Base-by-base conservation (phyloP, 345 rosid species). In the Populus euphratica region DNA sequence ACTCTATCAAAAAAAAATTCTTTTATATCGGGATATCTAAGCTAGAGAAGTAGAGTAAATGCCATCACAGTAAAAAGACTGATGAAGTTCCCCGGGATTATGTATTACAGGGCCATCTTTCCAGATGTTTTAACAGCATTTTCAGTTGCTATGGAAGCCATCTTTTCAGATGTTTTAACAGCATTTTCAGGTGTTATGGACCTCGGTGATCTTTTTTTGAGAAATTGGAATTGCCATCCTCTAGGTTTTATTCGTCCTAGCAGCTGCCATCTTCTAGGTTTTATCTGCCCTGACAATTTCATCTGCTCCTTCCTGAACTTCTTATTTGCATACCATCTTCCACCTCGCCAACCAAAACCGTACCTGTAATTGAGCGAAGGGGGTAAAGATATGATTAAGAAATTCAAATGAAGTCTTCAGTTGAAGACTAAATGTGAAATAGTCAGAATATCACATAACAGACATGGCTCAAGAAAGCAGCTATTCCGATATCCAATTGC, bases 291-390 rank as follows among this genome's bases (percentile, higher is more conserved):
- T 29, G 85, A 69, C 76, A 87, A 72, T 83, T 92, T 93, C 97
- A 92, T 80, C 83, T 95, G 99, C 80, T 93, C 96, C 81, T 82
- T 89, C 84, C 85, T 87, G 72, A 87, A 86, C 86, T 92, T 91
- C 86, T 97, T 89, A 78, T 88, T 91, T 35, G 97, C 91, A 73
- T 91, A 90, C 99, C 99, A 92, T 81, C 82, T 77, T 80, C 99
- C 99, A 66, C 99, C 97, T 79, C 96, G 84, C 99, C 99, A 95
- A 69, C 99, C 99, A 65, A 91, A 85, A 64, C 90, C 97, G 81
- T 95, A 95, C 80, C 99, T 95, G 86, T 77, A 84, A 73, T 75
- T 54, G 77, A 75, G 69, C 35, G 44, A 68, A 41, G 35, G 44
- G 49, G n/a, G 69, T 36, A 62, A 81, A 56, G 17, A 68, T 68